phyloP scores from a whole-genome alignment of 2,329 filamentous ascomycete species.

The Emmonsiellopsis sp. region DNA sequence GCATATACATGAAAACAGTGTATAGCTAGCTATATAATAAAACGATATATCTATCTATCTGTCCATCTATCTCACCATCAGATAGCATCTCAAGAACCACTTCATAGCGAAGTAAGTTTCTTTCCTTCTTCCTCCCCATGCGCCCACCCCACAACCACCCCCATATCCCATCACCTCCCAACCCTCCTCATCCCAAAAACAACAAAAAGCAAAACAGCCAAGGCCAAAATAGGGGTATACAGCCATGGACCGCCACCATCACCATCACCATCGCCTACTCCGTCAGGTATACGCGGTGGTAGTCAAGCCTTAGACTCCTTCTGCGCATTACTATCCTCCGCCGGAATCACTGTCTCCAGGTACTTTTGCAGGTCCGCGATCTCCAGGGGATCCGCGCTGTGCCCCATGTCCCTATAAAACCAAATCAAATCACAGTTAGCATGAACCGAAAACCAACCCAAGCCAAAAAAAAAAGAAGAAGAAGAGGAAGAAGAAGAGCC shows the following conservation, averaged over 20 bases:
- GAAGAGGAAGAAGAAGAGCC: neutral
- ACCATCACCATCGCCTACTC: neutral
- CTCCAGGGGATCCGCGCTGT: conserved; percentile 68
- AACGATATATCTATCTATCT: no score
- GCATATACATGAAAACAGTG: no score
- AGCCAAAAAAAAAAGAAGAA: neutral
- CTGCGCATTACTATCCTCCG: conserved; percentile 26
- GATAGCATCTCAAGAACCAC: no score
- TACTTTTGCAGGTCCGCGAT: conserved; percentile 69
- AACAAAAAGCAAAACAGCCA: neutral
- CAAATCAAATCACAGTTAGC: neutral
- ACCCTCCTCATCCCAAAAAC: neutral
- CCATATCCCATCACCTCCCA: no score
- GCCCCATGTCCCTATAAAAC: conserved; percentile 51
- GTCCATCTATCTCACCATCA: no score
- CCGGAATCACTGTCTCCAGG: conserved; percentile 43
- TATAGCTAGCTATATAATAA: no score
- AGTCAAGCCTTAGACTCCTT: neutral
- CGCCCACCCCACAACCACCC: no score
- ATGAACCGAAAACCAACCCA: conserved; percentile 37
- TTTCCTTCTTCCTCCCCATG: no score
- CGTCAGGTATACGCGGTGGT: neutral
- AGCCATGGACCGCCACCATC: neutral
- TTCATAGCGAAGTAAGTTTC: no score
- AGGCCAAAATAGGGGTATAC: neutral